Percentiles rank a stretch among this genome's conserved stretches.
Evolutionary conservation across 257 asterid species (phyloP).

Genomic region (Cynanchum wilfordii): DNA sequence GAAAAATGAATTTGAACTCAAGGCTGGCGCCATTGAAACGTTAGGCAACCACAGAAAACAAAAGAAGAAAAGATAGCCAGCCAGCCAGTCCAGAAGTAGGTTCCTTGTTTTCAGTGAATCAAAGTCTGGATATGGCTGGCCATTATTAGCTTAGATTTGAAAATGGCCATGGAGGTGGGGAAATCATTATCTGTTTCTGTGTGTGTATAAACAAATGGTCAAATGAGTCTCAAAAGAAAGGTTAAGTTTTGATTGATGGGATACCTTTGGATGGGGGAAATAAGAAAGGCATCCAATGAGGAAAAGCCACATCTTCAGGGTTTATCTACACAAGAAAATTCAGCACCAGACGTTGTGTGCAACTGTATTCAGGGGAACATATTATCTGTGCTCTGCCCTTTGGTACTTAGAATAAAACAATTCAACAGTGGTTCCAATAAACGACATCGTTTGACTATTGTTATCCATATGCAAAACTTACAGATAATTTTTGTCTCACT

Average conservation of each 20-base stretch:
- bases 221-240: neutral
- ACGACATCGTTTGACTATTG: too few relatives aligned
- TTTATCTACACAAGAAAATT: conserved; percentile 43
- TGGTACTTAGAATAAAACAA: too few relatives aligned
- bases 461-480: too few relatives aligned
- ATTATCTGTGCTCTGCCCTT: too few relatives aligned
- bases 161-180: neutral
- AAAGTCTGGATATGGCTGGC: conserved; percentile 3
- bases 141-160: neutral
- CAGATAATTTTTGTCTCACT: too few relatives aligned
- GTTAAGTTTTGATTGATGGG: conserved; percentile 14
- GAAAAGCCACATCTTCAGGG: conserved; percentile 34
- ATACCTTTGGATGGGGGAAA: conserved; percentile 22
- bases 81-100: conserved; percentile 13
- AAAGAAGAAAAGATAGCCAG: neutral
- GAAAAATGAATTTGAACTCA: conserved; percentile 68
- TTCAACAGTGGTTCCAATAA: too few relatives aligned
- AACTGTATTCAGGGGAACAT: neutral
- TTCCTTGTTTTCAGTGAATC: conserved; percentile 15
- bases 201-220: neutral
- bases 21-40: conserved; percentile 73
- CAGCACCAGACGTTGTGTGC: conserved; percentile 30
- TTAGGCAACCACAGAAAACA: neutral
- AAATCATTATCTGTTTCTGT: conserved; percentile 7
- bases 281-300: conserved; percentile 35